A percentile compares a stretch with the other conserved stretches of the same genome.
Evolutionary conservation across 805 yeast species (phyloP).

Genomic region (Yarrowia osloensis): DNA sequence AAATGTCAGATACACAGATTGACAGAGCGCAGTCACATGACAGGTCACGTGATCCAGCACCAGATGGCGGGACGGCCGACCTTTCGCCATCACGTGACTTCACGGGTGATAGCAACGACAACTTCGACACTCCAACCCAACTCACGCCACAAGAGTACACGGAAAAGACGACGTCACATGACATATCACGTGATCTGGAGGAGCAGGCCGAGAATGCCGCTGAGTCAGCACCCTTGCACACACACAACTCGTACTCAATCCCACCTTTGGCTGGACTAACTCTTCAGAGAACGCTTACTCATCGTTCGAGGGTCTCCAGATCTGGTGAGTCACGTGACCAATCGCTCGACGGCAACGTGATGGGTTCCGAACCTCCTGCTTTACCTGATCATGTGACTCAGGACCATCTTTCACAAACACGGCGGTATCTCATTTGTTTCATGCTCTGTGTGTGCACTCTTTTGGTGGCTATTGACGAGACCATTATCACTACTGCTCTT

Average conservation of each 20-base stretch:
- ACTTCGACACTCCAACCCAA: too few relatives aligned
- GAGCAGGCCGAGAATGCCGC: neutral
- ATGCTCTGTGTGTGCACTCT: slow-evolving; percentile 35
- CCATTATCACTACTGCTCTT: slow-evolving; percentile 56
- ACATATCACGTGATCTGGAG: neutral
- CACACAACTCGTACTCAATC: neutral
- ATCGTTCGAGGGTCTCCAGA: neutral
- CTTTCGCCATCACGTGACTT: neutral
- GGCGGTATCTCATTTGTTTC: slow-evolving; percentile 13
- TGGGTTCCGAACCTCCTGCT: neutral
- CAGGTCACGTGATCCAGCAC: neutral
- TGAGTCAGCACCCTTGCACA: neutral
- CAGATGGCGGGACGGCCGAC: neutral
- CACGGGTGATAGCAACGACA: too few relatives aligned
- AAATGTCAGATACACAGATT: too few relatives aligned
- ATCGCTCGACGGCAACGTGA: neutral
- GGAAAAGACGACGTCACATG: neutral
- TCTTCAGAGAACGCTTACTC: neutral
- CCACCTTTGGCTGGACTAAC: neutral
- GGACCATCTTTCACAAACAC: slow-evolving; percentile 10
- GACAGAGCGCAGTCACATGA: neutral
- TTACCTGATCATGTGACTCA: slow-evolving; percentile 1
- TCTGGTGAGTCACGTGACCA: neutral
- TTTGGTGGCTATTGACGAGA: slow-evolving; percentile 50
- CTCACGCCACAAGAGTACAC: too few relatives aligned